A percentile compares a stretch with the other conserved stretches of the same genome.
These are phyloP conservation scores for Angomonas deanei DNA, from an alignment of 208 protist species.

Conservation along the genomic window DNA sequence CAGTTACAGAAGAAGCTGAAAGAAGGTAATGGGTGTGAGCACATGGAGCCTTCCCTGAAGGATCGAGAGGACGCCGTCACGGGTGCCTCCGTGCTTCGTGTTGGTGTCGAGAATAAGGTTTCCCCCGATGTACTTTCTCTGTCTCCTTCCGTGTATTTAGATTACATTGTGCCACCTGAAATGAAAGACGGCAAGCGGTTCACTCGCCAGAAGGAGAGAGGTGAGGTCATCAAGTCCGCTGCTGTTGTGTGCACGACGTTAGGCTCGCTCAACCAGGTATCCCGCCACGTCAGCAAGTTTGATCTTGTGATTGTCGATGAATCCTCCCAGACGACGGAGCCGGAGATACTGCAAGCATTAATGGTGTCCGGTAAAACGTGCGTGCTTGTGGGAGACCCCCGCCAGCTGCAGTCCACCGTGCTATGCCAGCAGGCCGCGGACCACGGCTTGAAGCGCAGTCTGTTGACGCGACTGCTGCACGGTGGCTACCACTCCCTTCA, in stretches of 20 bases:
- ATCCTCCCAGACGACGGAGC: constrained; percentile 88
- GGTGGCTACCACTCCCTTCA: constrained; percentile 46
- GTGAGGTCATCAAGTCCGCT: background rate
- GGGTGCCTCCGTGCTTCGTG: constrained; percentile 21
- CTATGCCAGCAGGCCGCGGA: constrained; percentile 44
- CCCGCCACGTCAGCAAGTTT: constrained; percentile 36
- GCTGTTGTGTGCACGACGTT: constrained; percentile 67
- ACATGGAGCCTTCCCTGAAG: background rate
- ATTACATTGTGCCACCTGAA: constrained; percentile 62
- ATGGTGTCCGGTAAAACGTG: constrained; percentile 37
- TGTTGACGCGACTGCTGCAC: constrained; percentile 72
- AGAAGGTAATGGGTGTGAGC: background rate
- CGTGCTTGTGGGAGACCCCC: constrained; percentile 85
- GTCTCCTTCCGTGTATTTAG: constrained; percentile 53
- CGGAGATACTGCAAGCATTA: constrained; percentile 72
- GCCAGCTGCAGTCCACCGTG: constrained; percentile 89
- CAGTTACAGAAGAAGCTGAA: constrained; percentile 17
- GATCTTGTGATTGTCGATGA: constrained; percentile 91
- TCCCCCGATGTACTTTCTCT: constrained; percentile 44
- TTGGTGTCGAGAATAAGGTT: constrained; percentile 62
- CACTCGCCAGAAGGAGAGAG: no score
- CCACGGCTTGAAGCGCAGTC: constrained; percentile 52
- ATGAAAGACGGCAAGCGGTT: no score
- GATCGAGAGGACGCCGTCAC: background rate
- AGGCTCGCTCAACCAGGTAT: constrained; percentile 69